Evolutionary conservation across 345 rosid species (phyloP), one percentile per base, ranked within the genome.

Genomic region (Syzygium jambos): DNA sequence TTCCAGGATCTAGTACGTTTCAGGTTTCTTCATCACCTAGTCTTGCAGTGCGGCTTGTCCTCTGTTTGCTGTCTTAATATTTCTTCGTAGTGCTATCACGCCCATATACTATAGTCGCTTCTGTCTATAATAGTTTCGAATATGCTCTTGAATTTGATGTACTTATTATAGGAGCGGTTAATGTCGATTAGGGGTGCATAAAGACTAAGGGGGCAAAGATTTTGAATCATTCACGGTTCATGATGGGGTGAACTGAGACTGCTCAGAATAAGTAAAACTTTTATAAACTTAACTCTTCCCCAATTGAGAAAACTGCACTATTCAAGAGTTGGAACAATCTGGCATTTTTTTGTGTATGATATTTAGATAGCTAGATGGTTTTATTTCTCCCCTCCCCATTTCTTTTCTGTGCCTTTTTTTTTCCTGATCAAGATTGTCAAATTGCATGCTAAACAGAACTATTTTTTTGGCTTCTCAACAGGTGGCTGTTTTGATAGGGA

Each of bases 401-500:
- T 25, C 63, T 57, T 57, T 57, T 4, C 63, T 0, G 63, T 10
- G 13, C 63, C 2, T 57, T 34, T 34, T 19, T 19, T 73, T 19
- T 38, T 34, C 80, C 80, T 19, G 25, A 73, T 73, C 27, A 34
- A 73, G 80, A 38, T 73, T 0, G 80, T 38, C 49, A 73, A 73
- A 34, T 38, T 19, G 80, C 14, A 9, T 5, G 80, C 80, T 73
- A 19, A 38, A 22, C 46, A 38, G 80, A 73, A 11, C 10, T 73
- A 19, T 19, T 9, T 51, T 52, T 52, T 55, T 78, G 21, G 17
- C 46, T 23, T 16, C n/a, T 23, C 8, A 41, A 52, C 92, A 95
- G 99, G 95, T 92, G 88, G 96, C 91, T 85, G 89, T 96, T 91
- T 53, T 95, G 89, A 95, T 97, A 29, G 98, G 99, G 86, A 91